Base-by-base conservation (phyloP, 176 grass and related monocot species). In the Zea mays region DNA sequence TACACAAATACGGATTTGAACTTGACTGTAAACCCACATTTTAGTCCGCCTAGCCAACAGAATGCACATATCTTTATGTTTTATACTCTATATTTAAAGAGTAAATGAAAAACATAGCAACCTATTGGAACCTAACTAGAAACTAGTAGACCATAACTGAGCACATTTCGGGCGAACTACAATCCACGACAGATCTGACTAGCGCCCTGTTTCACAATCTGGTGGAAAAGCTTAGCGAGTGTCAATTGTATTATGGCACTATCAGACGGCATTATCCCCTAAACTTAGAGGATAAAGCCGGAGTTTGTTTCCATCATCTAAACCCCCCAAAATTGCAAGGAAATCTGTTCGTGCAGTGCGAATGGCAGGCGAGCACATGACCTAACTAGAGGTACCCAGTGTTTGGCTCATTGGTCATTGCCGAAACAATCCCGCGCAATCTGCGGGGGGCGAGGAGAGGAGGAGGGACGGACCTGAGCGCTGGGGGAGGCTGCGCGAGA, bases 381-480 rank as follows among this genome's bases (percentile, higher is more conserved):
- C n/a, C 9, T 27, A 46, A 7, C 50, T 17, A 6, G 14, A 54
- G 5, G 10, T 38, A 38, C 16, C 62, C 14, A 65, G 62, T 65
- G 35, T 17, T 39, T 3, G 63, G 37, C 8, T 65, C 63, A 68
- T 68, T 43, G 65, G 27, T 27, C 27, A 27, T 27, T 27, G 27
- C 65, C 11, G 67, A 45, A 46, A 47, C 45, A 14, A 47, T 2
- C 13, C 15, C 15, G 15, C 15, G 2, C 50, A 54, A 17, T 17
- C 5, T 5, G 2, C 6, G 19, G 71, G 39, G 37, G 4, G 16
- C 10, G 5, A 15, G 15, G 39, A 4, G 70, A 52, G 12, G 11
- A 59, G 40, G 37, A 71, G 36, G 66, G 14, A 39, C 45, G 36
- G 81, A 91, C 88, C 88, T 88, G 83, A 20, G 78, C 75, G 85